Percentiles rank a stretch among this genome's conserved stretches.
Evolutionary conservation across 495 filamentous ascomycete genomes (phyloP).

Genomic region (Cryomyces minteri): DNA sequence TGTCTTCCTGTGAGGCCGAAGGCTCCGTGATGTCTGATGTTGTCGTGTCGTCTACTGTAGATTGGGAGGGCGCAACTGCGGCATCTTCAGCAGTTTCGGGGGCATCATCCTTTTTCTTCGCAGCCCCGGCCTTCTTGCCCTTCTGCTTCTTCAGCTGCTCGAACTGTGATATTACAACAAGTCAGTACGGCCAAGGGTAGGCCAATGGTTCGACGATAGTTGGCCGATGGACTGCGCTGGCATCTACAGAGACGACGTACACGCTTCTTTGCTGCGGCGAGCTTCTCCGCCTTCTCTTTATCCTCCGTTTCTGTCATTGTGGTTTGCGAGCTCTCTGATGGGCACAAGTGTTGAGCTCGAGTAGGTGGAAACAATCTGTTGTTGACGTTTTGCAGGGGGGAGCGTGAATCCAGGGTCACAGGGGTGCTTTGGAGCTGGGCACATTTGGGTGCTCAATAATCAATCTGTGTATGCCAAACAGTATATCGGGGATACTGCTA

Average conservation of each 20-base stretch:
- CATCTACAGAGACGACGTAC: conserved; percentile 28
- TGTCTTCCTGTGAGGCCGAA: not conserved
- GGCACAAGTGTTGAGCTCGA: not conserved
- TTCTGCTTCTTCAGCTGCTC: conserved; percentile 81
- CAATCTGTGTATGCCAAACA: too few species aligned
- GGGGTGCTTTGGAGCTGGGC: too few species aligned
- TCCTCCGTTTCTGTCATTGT: conserved; percentile 41
- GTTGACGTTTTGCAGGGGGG: too few species aligned
- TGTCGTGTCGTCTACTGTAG: not conserved
- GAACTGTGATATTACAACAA: conserved; percentile 30
- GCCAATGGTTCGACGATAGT: not conserved
- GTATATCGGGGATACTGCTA: too few species aligned
- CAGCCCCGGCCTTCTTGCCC: conserved; percentile 27
- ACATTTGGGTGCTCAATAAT: too few species aligned
- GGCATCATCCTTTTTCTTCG: conserved; percentile 25
- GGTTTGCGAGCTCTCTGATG: not conserved
- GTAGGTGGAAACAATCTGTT: too few species aligned
- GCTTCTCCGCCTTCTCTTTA: conserved; percentile 76
- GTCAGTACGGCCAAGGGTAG: conserved; percentile 1
- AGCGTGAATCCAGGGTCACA: not conserved
- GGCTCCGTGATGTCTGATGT: conserved; percentile 9
- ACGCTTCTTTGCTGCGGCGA: conserved; percentile 78
- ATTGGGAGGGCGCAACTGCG: conserved; percentile 1
- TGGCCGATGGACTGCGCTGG: not conserved
- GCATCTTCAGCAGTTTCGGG: conserved; percentile 7